Evolutionary conservation across 257 asterid genomes (phyloP).

Genomic region (Solanum lycopersicoides): DNA sequence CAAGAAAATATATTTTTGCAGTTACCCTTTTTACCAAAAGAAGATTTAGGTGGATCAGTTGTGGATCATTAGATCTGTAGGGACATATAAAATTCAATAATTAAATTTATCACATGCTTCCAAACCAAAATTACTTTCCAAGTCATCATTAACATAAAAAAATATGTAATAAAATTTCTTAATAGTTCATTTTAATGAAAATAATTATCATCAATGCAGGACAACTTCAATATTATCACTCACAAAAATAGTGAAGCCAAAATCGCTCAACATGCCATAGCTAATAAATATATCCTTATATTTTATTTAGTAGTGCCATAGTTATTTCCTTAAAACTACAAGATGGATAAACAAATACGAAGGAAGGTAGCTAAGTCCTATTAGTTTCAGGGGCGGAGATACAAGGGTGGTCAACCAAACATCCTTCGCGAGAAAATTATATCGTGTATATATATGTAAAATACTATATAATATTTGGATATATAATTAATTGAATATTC

Average conservation of each 20-base stretch:
- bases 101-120: background rate
- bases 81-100: background rate
- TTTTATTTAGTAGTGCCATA: too few species aligned
- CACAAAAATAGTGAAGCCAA: background rate
- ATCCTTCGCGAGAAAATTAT: too few species aligned
- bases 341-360: background rate
- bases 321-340: background rate
- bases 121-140: background rate
- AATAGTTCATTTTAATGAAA: background rate
- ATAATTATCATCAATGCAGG: background rate
- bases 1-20: background rate
- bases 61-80: background rate
- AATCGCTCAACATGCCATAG: background rate
- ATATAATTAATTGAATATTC: too few species aligned
- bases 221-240: background rate
- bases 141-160: background rate
- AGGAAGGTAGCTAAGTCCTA: background rate
- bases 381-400: too few species aligned
- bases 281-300: too few species aligned
- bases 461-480: too few species aligned
- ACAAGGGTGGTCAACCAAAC: too few species aligned
- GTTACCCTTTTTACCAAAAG: background rate
- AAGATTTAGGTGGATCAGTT: background rate
- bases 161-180: background rate
- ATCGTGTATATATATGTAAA: too few species aligned